Base-by-base conservation (phyloP, 768 basidiomycete species). In the Royoungia palumana region DNA sequence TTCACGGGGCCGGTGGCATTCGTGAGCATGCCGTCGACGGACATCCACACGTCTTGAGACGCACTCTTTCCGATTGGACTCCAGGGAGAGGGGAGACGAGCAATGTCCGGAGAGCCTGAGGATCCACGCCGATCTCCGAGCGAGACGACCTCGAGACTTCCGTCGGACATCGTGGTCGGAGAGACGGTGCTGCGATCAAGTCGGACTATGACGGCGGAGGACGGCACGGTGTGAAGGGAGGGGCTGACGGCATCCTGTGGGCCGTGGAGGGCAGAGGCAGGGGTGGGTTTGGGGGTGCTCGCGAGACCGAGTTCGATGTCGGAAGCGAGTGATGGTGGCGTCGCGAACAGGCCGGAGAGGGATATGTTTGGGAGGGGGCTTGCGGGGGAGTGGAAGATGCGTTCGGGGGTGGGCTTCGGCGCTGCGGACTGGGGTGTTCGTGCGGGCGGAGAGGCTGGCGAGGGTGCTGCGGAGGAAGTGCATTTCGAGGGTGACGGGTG, bases 1-100 rank as follows among this genome's bases (percentile, higher is more conserved):
- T 43, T 32, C 9, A 56, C 24, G 11, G 50, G 61, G 22, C 66
- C 64, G 0, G 40, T 35, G 0, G 56, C 56, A 6, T 50, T 53
- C 35, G 25, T 22, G 44, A 68, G 46, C 8, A 48, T 2, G 2
- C 64, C 64, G 7, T 62, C 46, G 10, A 49, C 42, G 42, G 65
- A 53, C 41, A 66, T 44, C 64, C 64, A 68, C 1, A 68, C 47
- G 16, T 60, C 38, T 9, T 36, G 14, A 5, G 50, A 20, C 2
- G 53, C 16, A 1, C 14, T 3, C 17, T 36, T 51, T 44, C 55
- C 62, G 17, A 41, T 6, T 5, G 65, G 66, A 16, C 65, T 66
- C 65, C 65, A 68, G 5, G 66, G 65, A 3, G 65, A 68, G 13
- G 62, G 57, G 14, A 66, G 66, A 24, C 21, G 59, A 8, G 10